Evolutionary conservation across 306 rosid genomes (phyloP).

Genomic region (Quillaja saponaria): DNA sequence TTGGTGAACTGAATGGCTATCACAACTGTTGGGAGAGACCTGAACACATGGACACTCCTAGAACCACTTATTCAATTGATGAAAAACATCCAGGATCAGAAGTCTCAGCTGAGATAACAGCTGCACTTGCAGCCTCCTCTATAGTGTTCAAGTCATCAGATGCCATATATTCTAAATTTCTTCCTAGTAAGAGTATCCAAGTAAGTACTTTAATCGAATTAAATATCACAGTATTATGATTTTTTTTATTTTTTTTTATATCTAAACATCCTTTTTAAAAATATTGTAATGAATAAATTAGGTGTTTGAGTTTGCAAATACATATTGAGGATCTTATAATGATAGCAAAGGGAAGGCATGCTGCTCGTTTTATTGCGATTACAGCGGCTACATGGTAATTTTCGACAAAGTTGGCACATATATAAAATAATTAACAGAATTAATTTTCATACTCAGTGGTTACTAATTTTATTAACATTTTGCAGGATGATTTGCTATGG

Average conservation of each 20-base stretch:
- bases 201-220: constrained; percentile 18
- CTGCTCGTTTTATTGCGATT: constrained; percentile 59
- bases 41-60: constrained; percentile 60
- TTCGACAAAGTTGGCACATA: neutral
- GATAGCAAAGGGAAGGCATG: constrained; percentile 20
- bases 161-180: constrained; percentile 12
- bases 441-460: too few species aligned
- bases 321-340: constrained; percentile 43
- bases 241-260: neutral
- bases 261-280: neutral
- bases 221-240: neutral
- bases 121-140: constrained; percentile 63
- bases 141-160: constrained; percentile 27
- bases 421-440: too few species aligned
- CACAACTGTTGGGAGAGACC: constrained; percentile 67
- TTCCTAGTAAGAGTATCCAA: constrained; percentile 28
- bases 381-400: constrained; percentile 43
- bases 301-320: constrained; percentile 55
- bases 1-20: constrained; percentile 51
- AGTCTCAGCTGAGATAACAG: constrained; percentile 50
- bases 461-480: too few species aligned
- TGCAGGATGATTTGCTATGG: constrained; percentile 58
- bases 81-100: constrained; percentile 46
- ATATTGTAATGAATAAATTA: constrained; percentile 13
- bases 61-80: constrained; percentile 38